Base-by-base conservation (phyloP, 2,329 filamentous ascomycete genomes). In the Aspergillus pseudoviridinutans region DNA sequence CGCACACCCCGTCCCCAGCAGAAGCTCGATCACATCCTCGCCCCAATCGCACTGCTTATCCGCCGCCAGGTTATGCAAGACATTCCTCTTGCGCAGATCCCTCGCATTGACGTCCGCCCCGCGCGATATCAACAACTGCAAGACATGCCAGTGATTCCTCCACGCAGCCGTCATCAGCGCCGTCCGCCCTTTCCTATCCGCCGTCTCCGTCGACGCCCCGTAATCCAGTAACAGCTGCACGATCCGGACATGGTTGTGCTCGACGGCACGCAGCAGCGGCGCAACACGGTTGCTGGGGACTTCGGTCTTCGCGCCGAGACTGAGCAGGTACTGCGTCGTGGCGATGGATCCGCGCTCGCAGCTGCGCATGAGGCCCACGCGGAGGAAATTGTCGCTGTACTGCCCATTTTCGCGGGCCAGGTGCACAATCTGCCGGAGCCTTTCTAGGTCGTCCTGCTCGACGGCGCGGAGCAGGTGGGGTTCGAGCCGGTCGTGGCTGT, bases 41-140 rank as follows among this genome's bases (percentile, higher is more conserved):
- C 75, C 77, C 79, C 79, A 81, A 41, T 79, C 76, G 57, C 75
- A 78, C 57, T 76, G 71, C 57, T 79, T 74, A 61, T 79, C 77
- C 12, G 76, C 75, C 1, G 76, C 77, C 38, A 79, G 65, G 56
- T 77, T 78, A 58, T 79, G 77, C 61, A 78, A 51, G 3, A 69
- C 67, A 57, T 72, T 75, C 3, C 73, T 58, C 22, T 63, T 61
- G 14, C 66, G 62, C 25, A 64, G 56, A 55, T 76, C 74, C 28
- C 56, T 59, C 32, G 68, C 72, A 58, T 74, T 74, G 41, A 71
- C 71, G 49, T 75, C 64, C 22, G 73, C 73, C 1, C 70, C 71
- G 10, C 71, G 66, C 46, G 63, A 55, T 28, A 78, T 69, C n/a
- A 78, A 58, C 25, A 76, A 32, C 38, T 76, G 65, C 24, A 79